Base-by-base conservation (phyloP, 2,329 filamentous ascomycete species). In the Amylocarpus encephaloides region DNA sequence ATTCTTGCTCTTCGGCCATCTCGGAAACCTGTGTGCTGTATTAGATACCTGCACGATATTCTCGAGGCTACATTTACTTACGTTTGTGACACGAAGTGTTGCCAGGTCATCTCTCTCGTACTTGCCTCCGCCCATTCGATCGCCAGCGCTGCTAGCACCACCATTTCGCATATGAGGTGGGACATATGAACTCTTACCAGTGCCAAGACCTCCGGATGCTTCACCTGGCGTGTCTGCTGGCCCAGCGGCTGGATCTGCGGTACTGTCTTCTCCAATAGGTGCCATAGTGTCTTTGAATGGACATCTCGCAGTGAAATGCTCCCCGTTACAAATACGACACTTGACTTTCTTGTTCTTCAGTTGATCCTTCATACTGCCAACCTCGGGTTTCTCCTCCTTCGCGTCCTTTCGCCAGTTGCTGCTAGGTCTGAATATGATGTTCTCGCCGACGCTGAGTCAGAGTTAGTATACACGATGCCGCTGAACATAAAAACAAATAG, bases 241-340 rank as follows among this genome's bases (percentile, higher is more conserved):
- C 43, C 58, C 63, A 43, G 76, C 77, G 32, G 75, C 79, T 26
- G 73, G 72, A 56, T 84, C 81, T 55, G 71, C 77, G 30, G 67
- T 67, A 42, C 67, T 69, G 49, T 71, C 74, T 69, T 83, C 81
- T 59, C 83, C 83, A 54, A 91, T 82, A 34, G 88, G 93, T 33
- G 92, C 90, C 90, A 98, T 96, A 64, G 92, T 98, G 70, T 97
- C 93, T 78, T 97, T 98, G 85, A 95, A 98, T 33, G 93, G 93
- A 82, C 93, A 98, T 70, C 93, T 86, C 61, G 92, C 92, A 38
- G 93, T 98, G 79, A 97, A 98, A 82, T 98, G 93, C 78, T 98
- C 93, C 68, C 92, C 93, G 69, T 85, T 88, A 76, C 93, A 98
- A 69, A 98, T 97, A 79, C 93, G 87, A 74, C 93, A 98, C 81